phyloP scores from a whole-genome alignment of 1,284 basidiomycete species.

The Boletus sp. region DNA sequence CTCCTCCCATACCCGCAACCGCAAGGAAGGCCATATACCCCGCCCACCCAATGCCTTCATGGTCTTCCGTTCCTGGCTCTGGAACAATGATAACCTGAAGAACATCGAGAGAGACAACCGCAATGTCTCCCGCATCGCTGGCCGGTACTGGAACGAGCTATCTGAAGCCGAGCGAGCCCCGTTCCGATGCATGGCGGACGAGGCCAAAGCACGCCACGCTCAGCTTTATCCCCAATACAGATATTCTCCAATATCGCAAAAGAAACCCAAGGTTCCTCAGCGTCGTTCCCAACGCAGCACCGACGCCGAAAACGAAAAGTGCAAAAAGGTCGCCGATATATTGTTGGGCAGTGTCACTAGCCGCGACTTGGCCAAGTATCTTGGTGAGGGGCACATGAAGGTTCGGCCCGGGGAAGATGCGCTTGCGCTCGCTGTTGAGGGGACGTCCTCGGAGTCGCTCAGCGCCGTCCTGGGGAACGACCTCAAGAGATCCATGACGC shows the following conservation, averaged over 20 bases:
- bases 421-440: neutral
- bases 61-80: constrained; percentile 73
- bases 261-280: constrained; percentile 23
- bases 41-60: constrained; percentile 86
- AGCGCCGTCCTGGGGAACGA: neutral
- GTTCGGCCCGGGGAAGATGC: neutral
- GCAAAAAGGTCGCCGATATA: constrained; percentile 43
- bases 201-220: constrained; percentile 50
- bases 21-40: constrained; percentile 51
- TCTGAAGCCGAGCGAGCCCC: constrained; percentile 35
- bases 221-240: constrained; percentile 55
- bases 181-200: constrained; percentile 44
- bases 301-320: constrained; percentile 38
- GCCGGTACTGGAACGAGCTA: constrained; percentile 42
- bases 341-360: constrained; percentile 42
- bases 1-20: constrained; percentile 43
- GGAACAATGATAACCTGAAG: constrained; percentile 46
- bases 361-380: constrained; percentile 31
- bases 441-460: neutral
- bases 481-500: constrained; percentile 8
- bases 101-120: constrained; percentile 48
- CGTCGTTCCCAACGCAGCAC: constrained; percentile 30
- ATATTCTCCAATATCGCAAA: constrained; percentile 45
- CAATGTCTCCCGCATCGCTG: constrained; percentile 52
- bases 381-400: constrained; percentile 5